A percentile compares a stretch with the other conserved stretches of the same genome.
These are phyloP conservation scores for Glaciozyma antarctica DNA, from an alignment of 768 basidiomycete genomes.

Conservation along the genomic window DNA sequence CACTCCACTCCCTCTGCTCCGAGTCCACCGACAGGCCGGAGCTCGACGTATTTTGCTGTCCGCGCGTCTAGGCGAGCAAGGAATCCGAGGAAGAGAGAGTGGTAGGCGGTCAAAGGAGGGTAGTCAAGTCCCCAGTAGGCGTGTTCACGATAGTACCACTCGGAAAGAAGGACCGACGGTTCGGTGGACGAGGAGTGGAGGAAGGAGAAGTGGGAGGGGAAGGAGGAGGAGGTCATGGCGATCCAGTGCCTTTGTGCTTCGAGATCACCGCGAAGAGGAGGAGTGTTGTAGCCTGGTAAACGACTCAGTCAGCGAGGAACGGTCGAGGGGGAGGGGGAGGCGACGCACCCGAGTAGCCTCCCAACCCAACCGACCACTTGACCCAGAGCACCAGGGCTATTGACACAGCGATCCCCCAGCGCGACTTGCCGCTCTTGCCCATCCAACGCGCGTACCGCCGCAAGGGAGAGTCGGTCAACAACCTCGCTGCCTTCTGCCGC, in stretches of 20 bases:
- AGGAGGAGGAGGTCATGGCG: conserved; percentile 32
- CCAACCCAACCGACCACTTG: conserved; percentile 63
- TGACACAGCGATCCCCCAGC: background rate
- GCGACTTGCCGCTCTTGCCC: background rate
- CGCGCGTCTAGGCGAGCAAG: conserved; percentile 9
- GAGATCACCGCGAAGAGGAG: conserved; percentile 37
- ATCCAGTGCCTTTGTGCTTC: conserved; percentile 39
- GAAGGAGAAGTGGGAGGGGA: background rate
- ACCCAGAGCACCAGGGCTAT: conserved; percentile 41
- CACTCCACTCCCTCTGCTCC: conserved; percentile 60
- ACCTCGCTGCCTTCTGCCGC: background rate
- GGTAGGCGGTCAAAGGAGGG: conserved; percentile 81
- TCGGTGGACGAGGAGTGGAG: background rate
- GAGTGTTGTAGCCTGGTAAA: conserved; percentile 24
- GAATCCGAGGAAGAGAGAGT: conserved; percentile 33
- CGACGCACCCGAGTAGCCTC: conserved; percentile 64
- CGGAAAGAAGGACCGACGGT: conserved; percentile 49
- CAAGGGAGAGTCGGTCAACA: conserved; percentile 19
- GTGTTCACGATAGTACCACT: conserved; percentile 84
- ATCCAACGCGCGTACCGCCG: conserved; percentile 3
- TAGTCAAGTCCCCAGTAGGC: conserved; percentile 94
- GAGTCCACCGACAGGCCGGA: conserved; percentile 37
- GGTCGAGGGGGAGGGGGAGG: background rate
- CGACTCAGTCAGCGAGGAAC: background rate
- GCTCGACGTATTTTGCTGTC: conserved; percentile 7